Base-by-base conservation (phyloP, 2,329 filamentous ascomycete species). In the Dactylellina drechsleri region DNA sequence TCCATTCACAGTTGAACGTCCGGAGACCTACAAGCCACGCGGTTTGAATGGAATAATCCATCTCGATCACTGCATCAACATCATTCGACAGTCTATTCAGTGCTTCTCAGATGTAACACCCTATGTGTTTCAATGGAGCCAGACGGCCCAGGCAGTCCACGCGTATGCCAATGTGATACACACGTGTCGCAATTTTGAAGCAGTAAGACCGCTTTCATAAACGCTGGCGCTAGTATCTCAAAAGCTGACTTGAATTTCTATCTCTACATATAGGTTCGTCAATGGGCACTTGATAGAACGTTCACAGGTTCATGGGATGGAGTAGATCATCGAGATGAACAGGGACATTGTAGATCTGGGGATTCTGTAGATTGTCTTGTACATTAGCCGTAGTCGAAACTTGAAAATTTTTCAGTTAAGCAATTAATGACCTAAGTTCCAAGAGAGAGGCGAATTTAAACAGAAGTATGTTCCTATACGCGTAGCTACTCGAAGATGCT, bases 71-170 rank as follows among this genome's bases (percentile, higher is more conserved):
- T 61, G 58, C 43, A 50, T 61, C 26, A 61, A 61, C 13, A 61
- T 61, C 20, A 52, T 61, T 12, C 18, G 58, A 50, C 58, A 61
- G 13, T 61, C 58, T 12, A 10, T 61, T 36, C 58, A 61, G 45
- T 61, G 58, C 18, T 61, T 61, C 43, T 61, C 58, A 31, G 58
- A 61, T 52, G 58, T 61, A 10, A 61, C 58, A 20, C 58, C 58
- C 45, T 61, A 61, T 52, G 58, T 61, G 26, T 61, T 61, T 61
- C 58, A 61, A 41, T 61, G 58, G 58, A 61, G 58, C 26, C 41
- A 52, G 50, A 43, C 49, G 52, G 41, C 58, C 16, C 58, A 61
- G 23, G 7, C 58, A n/a, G 58, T 61, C 15, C 58, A 61, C 15
- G 58, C 58, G 26, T 61, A 61, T 52, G 58, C 58, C 4, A 61